phyloP scores from a whole-genome alignment of 257 asterid genomes.

The Verbena officinalis region DNA sequence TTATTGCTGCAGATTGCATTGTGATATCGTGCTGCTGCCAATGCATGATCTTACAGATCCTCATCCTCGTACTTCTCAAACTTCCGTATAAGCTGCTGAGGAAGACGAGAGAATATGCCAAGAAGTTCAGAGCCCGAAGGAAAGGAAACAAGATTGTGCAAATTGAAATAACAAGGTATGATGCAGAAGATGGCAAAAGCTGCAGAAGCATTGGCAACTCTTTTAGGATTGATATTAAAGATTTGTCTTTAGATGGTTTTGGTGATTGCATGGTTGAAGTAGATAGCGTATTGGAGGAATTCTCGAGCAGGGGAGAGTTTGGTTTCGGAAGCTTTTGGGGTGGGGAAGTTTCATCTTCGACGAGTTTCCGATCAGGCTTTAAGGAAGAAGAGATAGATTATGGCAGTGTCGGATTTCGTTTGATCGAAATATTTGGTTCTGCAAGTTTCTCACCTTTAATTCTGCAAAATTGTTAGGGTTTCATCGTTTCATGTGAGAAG shows the following conservation, averaged over 20 bases:
- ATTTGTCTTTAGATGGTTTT: slow-evolving; percentile 25
- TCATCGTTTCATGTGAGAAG: neutral
- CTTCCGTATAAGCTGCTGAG: slow-evolving; percentile 54
- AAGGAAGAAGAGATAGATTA: slow-evolving; percentile 54
- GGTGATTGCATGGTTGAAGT: slow-evolving; percentile 67
- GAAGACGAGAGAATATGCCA: slow-evolving; percentile 50
- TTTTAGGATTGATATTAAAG: slow-evolving; percentile 31
- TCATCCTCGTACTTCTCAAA: slow-evolving; percentile 60
- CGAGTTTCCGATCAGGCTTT: slow-evolving; percentile 45
- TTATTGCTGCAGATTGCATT: slow-evolving; percentile 77
- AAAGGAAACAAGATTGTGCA: slow-evolving; percentile 34
- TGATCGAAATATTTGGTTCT: slow-evolving; percentile 55
- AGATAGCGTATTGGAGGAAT: slow-evolving; percentile 67
- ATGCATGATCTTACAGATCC: slow-evolving; percentile 73
- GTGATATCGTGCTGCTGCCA: slow-evolving; percentile 85
- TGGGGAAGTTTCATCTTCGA: slow-evolving; percentile 33
- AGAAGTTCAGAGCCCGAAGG: slow-evolving; percentile 42
- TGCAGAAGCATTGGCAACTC: slow-evolving; percentile 34
- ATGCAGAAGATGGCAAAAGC: slow-evolving; percentile 33
- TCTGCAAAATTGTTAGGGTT: neutral
- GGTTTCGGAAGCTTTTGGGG: slow-evolving; percentile 88
- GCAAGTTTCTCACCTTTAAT: slow-evolving; percentile 30
- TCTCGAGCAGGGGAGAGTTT: slow-evolving; percentile 70
- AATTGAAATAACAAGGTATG: slow-evolving; percentile 29
- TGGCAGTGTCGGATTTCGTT: slow-evolving; percentile 45